Percentiles rank a stretch among this genome's conserved stretches.
phyloP scores from a whole-genome alignment of 2,329 filamentous ascomycete genomes.

The Ceratocystis smalleyi region DNA sequence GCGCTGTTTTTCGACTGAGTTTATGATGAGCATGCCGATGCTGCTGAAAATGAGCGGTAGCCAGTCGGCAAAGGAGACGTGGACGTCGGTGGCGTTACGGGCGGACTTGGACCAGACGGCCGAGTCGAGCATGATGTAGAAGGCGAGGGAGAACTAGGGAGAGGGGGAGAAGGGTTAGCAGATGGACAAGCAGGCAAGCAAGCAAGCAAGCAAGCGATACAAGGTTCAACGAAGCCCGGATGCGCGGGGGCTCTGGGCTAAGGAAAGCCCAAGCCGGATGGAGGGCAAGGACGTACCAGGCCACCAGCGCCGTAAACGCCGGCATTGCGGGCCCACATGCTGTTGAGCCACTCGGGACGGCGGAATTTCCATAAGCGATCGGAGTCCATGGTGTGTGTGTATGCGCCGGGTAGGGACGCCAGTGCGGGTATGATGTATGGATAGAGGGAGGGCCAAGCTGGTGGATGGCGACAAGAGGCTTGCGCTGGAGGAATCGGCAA shows the following conservation, averaged over 20 bases:
- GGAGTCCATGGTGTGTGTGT: conserved; percentile 36
- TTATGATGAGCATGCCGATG: conserved; percentile 56
- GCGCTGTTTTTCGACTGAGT: conserved; percentile 51
- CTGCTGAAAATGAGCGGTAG: conserved; percentile 51
- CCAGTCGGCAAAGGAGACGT: conserved; percentile 56
- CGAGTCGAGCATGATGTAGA: conserved; percentile 53
- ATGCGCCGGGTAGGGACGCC: background rate
- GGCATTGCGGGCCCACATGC: conserved; percentile 45
- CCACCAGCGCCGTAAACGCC: conserved; percentile 49
- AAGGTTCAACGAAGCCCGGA: too few species aligned
- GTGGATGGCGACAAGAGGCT: background rate
- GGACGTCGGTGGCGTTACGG: conserved; percentile 42
- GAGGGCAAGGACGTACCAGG: conserved; percentile 33
- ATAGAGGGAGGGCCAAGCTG: background rate
- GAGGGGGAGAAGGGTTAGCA: background rate
- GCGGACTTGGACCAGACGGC: conserved; percentile 50
- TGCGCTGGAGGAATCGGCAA: background rate
- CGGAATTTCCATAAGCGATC: conserved; percentile 53
- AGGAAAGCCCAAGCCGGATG: background rate
- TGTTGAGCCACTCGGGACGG: conserved; percentile 52
- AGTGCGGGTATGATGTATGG: background rate
- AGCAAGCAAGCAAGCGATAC: background rate
- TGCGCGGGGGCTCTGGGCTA: background rate
- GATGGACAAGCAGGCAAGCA: background rate
- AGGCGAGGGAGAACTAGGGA: conserved; percentile 49